These are phyloP conservation scores for Globisporangium camurandrum DNA, from an alignment of 352 stramenopile genomes.

Conservation along the genomic window DNA sequence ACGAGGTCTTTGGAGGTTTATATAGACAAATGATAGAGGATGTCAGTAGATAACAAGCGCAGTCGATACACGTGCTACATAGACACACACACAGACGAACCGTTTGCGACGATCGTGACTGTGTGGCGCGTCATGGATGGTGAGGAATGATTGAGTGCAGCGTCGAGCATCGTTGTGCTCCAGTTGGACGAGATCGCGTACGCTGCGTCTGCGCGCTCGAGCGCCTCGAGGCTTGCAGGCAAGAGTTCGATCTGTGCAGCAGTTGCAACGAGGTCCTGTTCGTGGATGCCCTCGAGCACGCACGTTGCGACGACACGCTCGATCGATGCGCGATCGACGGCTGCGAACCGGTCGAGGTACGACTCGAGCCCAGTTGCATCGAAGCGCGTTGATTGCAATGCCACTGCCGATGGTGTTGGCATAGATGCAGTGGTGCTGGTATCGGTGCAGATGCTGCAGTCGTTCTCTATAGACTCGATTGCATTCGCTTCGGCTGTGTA, in stretches of 20 bases:
- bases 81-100: slow-evolving; percentile 14
- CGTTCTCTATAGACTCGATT: slow-evolving; percentile 5
- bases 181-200: slow-evolving; percentile 65
- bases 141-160: slow-evolving; percentile 12
- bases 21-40: too few relatives aligned
- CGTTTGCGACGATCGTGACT: slow-evolving; percentile 42
- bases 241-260: slow-evolving; percentile 19
- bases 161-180: slow-evolving; percentile 37
- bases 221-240: slow-evolving; percentile 20
- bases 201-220: slow-evolving; percentile 16
- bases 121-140: background rate
- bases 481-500: slow-evolving; percentile 23
- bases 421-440: background rate
- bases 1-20: slow-evolving; percentile 45
- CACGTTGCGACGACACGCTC: slow-evolving; percentile 27
- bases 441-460: background rate
- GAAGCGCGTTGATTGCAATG: slow-evolving; percentile 13
- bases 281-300: slow-evolving; percentile 28
- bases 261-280: slow-evolving; percentile 6
- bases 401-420: background rate
- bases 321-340: slow-evolving; percentile 38
- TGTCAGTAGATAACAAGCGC: too few relatives aligned
- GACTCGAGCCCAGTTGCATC: slow-evolving; percentile 20
- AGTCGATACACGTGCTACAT: background rate
- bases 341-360: slow-evolving; percentile 40